Base-by-base conservation (phyloP, 805 yeast genomes). In the Candida fluviatilis region DNA sequence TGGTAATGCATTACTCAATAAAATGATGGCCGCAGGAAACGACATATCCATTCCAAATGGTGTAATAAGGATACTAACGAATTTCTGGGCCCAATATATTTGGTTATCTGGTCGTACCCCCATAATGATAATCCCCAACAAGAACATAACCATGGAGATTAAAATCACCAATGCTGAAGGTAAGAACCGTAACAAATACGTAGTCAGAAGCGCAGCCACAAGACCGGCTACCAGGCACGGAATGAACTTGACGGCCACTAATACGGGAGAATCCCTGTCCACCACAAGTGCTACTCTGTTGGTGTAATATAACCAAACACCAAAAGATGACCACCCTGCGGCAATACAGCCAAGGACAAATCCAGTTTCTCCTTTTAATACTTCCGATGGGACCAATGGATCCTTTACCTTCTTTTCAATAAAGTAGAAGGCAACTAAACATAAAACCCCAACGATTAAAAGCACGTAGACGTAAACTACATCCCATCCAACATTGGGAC, bases 11-110 rank as follows among this genome's bases (percentile, higher is more conserved):
- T 76, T 74, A 17, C 81, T 71, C 30, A 84, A 57, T 8, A 81
- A 68, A 36, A 84, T 66, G 0, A 86, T 76, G 0, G 84, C 80
- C 0, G 90, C 82, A 0, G 95, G 93, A 55, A 83, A 84, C 11
- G 85, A 77, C 64, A 80, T 67, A 54, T 84, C 91, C 88, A 84
- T 82, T 2, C 89, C 93, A 60, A 78, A 80, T 8, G 82, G 75
- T 8, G 75, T 60, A 2, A 83, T 55, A 6, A 80, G 41, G 61
- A 73, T 60, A 17, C 75, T 67, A 2, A 81, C 78, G 50, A 84
- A 72, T 5, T 73, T 60, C 55, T 78, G 74, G 1, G 71, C 67
- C 77, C 79, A 84, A 51, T 75, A 85, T 0, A 73, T 64, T 52
- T 83, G 85, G 32, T 73, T 54, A 0, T 70, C 71, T 0, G 88